Evolutionary conservation across 345 rosid genomes (phyloP).

Genomic region (Eucalyptus tenuipes): DNA sequence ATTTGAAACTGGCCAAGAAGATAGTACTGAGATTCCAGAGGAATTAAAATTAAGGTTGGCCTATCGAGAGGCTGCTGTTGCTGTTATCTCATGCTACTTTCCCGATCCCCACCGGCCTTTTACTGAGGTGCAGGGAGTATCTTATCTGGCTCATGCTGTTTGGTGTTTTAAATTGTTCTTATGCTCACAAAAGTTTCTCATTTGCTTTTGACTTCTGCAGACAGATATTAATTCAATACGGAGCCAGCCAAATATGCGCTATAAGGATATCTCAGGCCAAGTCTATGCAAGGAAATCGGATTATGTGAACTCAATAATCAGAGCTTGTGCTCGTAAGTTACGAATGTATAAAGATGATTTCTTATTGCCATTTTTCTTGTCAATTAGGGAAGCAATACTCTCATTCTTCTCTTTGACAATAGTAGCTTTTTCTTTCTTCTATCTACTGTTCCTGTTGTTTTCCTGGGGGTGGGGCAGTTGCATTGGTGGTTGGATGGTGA

Average conservation of each 20-base stretch:
- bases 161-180: neutral
- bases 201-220: slow-evolving; percentile 25
- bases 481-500: neutral
- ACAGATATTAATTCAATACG: slow-evolving; percentile 69
- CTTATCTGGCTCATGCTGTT: neutral
- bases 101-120: slow-evolving; percentile 74
- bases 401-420: neutral
- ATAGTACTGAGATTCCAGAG: slow-evolving; percentile 69
- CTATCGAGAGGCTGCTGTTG: slow-evolving; percentile 92
- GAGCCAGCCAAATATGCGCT: slow-evolving; percentile 74
- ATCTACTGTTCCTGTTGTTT: neutral
- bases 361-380: neutral
- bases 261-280: slow-evolving; percentile 45
- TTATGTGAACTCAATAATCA: slow-evolving; percentile 65
- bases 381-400: neutral
- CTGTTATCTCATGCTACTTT: slow-evolving; percentile 79
- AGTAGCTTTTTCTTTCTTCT: neutral
- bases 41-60: slow-evolving; percentile 82
- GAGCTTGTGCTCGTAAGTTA: slow-evolving; percentile 89
- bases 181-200: neutral
- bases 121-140: slow-evolving; percentile 32
- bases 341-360: neutral
- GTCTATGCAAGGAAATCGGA: slow-evolving; percentile 67
- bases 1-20: slow-evolving; percentile 94
- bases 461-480: neutral